phyloP scores from a whole-genome alignment of 2,329 filamentous ascomycete genomes.

The Stachybotrys echinatus region DNA sequence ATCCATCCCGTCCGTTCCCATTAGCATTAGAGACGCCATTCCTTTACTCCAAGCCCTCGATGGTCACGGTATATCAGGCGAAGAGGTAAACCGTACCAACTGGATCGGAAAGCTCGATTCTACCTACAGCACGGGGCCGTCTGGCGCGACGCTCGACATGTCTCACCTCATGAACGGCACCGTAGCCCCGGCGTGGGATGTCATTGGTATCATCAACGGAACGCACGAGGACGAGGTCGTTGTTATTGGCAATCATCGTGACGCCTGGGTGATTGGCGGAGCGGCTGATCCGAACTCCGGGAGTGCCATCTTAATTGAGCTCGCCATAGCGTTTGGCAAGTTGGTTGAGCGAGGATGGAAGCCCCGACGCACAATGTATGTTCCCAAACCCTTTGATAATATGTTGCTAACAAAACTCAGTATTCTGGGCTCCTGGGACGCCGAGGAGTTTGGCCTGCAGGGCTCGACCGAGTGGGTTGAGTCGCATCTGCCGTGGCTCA shows the following conservation, averaged over 20 bases:
- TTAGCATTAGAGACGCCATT: conserved; percentile 1
- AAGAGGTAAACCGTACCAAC: background rate
- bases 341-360: conserved; percentile 44
- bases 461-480: conserved; percentile 3
- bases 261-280: conserved; percentile 49
- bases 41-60: background rate
- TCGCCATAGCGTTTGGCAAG: conserved; percentile 42
- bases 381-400: background rate
- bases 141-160: background rate
- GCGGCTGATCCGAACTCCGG: conserved; percentile 48
- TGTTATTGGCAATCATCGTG: conserved; percentile 46
- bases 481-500: background rate
- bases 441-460: conserved; percentile 2
- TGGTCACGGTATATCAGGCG: background rate
- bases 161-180: conserved; percentile 10
- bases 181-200: conserved; percentile 16
- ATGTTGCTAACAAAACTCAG: background rate
- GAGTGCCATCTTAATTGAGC: conserved; percentile 41
- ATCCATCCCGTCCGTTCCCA: conserved; percentile 6
- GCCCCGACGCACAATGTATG: conserved; percentile 40
- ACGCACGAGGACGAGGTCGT: conserved; percentile 35
- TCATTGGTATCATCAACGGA: conserved; percentile 34
- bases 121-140: conserved; percentile 1
- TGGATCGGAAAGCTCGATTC: conserved; percentile 1
- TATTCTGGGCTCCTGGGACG: conserved; percentile 1